Percentiles rank a stretch among this genome's conserved stretches.
phyloP scores from a whole-genome alignment of 1,284 basidiomycete genomes.

The Irpex sp. region DNA sequence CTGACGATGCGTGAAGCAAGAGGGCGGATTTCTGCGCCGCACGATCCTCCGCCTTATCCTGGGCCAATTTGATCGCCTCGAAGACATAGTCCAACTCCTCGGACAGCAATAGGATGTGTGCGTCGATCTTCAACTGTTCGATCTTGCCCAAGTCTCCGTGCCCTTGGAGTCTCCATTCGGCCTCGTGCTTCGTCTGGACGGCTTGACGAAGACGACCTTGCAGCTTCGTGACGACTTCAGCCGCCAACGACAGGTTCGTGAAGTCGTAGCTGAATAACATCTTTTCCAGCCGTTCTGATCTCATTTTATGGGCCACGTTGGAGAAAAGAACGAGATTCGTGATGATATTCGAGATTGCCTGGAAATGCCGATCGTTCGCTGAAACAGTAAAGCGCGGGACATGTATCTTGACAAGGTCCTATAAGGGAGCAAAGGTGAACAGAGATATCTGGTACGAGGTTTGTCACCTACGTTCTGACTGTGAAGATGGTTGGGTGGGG shows the following conservation, averaged over 20 bases:
- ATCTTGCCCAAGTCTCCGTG: conserved; percentile 43
- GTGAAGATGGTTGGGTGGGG: conserved; percentile 63
- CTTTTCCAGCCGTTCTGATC: conserved; percentile 76
- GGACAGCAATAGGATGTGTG: conserved; percentile 71
- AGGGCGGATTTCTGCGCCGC: conserved; percentile 81
- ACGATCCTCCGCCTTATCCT: conserved; percentile 70
- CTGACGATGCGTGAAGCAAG: conserved; percentile 78
- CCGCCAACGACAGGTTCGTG: conserved; percentile 68
- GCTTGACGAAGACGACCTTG: conserved; percentile 76
- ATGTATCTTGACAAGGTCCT: conserved; percentile 82
- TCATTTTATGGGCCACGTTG: conserved; percentile 79
- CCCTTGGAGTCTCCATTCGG: conserved; percentile 37
- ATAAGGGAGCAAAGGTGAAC: background rate
- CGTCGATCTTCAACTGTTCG: conserved; percentile 69
- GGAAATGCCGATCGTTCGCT: conserved; percentile 84
- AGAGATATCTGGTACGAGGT: conserved; percentile 1
- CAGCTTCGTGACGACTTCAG: conserved; percentile 68
- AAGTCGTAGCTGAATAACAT: conserved; percentile 92
- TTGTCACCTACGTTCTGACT: conserved; percentile 66
- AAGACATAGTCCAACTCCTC: conserved; percentile 88
- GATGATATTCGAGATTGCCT: conserved; percentile 85
- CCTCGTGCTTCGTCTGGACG: conserved; percentile 55
- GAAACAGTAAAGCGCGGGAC: conserved; percentile 89
- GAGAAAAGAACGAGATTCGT: conserved; percentile 87
- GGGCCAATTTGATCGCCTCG: conserved; percentile 83